These are phyloP conservation scores for Rhododendron mucronatum DNA, from an alignment of 148 eudicot species.

Conservation along the genomic window DNA sequence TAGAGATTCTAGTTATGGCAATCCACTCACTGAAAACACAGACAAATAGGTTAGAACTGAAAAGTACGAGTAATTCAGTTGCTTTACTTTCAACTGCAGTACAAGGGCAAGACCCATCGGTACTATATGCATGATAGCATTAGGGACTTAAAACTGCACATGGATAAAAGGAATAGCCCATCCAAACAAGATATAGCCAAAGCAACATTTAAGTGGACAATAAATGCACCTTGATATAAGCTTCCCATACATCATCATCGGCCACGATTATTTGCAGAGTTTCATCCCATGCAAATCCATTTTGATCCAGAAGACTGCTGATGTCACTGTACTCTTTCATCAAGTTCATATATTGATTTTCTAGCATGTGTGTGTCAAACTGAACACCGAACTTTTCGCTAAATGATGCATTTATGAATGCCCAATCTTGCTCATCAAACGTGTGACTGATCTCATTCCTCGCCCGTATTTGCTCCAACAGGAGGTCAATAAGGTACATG, in stretches of 20 bases:
- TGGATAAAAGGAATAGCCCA: neutral
- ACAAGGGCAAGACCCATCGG: neutral
- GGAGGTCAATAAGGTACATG: constrained; percentile 23
- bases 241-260: constrained; percentile 24
- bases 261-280: constrained; percentile 22
- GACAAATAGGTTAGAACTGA: neutral
- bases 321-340: constrained; percentile 28
- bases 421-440: constrained; percentile 22
- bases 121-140: neutral
- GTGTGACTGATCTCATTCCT: constrained; percentile 13
- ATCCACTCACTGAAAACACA: neutral
- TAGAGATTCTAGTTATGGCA: neutral
- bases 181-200: neutral
- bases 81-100: neutral
- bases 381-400: constrained; percentile 19
- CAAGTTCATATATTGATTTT: constrained; percentile 16
- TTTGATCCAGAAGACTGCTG: constrained; percentile 18
- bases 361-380: constrained; percentile 9
- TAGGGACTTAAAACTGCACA: neutral
- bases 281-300: constrained; percentile 28
- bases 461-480: constrained; percentile 18
- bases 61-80: neutral
- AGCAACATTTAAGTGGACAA: neutral
- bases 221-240: constrained; percentile 22
- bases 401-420: constrained; percentile 14